Base-by-base conservation (phyloP, 495 filamentous ascomycete species). In the Hypoxylon lenormandii region DNA sequence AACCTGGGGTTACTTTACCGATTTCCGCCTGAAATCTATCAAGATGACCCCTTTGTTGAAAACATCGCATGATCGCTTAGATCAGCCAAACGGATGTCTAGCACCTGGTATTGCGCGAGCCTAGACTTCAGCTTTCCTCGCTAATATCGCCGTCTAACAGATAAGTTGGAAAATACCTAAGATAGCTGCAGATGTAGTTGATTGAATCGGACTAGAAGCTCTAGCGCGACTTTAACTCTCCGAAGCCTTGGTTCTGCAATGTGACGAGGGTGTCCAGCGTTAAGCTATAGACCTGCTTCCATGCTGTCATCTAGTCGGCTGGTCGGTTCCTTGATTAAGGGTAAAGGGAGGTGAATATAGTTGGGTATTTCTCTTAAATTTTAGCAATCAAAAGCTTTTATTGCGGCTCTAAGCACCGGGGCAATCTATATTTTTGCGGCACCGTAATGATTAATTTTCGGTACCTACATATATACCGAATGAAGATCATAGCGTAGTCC, bases 121-220 rank as follows among this genome's bases (percentile, higher is more conserved):
- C 36, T 19, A 18, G 53, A 48, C 15, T 56, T 58, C 47, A 53
- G 52, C 47, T 26, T 42, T 48, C 47, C 40, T 54, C 45, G 19
- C 59, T 59, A 63, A 64, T 46, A 46, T n/a, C 5, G 26, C 11
- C 5, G 26, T 59, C 66, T 69, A 69, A 36, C 40, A 37, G 22
- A 23, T 53, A 54, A 54, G 40, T 43, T 43, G 15, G 38, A n/a
- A 4, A 42, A 42, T 42, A 42, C 30, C 30, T 36, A 36, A 36
- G 30, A 33, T 33, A 33, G 30, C 30, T 8, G 30, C 38, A 42
- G 15, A 1, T 3, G 13, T 45, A 49, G 33, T 40, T 48, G 36
- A 48, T 69, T 45, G 19, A 43, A 54, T 28, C 40, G 12, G 30
- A 26, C 56, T 54, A 52, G 58, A 37, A 60, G 18, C 13, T 23